Evolutionary conservation across 2,329 filamentous ascomycete genomes (phyloP), one percentile per base, ranked within the genome.

Genomic region (Venturia oleaginea): DNA sequence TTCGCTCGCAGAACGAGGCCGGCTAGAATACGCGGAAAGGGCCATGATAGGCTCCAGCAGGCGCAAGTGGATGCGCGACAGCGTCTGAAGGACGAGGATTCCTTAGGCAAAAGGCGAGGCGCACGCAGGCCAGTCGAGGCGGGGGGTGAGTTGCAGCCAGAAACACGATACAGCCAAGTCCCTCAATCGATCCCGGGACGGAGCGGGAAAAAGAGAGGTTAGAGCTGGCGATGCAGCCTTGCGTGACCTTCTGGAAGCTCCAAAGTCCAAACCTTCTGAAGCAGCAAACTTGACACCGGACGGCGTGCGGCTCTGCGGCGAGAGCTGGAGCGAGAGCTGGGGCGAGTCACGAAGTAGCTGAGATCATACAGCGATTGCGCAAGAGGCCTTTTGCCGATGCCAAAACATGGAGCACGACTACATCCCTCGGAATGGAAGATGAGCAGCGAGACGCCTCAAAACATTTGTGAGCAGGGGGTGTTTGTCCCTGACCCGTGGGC

Each of bases 1-100:
- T 37, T 64, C 51, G 46, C 46, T 40, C 62, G 48, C 51, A 38
- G 30, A 64, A 38, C 22, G 62, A 64, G 27, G 46, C 6, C 30
- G 42, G 59, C 62, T 27, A 42, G 62, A 64, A 38, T 27, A 42
- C 19, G 34, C 32, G 46, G 24, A 3, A 17, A 27, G 15, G 13
- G 37, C 24, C 27, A 27, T 60, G 59, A 60, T 60, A 42, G 59
- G 37, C 59, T 37, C 5, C 34, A 27, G 19, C n/a, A 60, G n/a
- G 59, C 51, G 51, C 51, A 34, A 34, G 51, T 57, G 17, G 4
- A 57, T 34, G 30, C 51, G 51, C 51, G 15, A 57, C 27, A n/a
- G 51, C 51, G 27, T 57, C 19, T 57, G 51, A 30, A 19, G 19
- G 30, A 57, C 51, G 15, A 34, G 51, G 27, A n/a, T 32, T 34